Percentiles rank a stretch among this genome's conserved stretches.
phyloP scores from a whole-genome alignment of 192 early-diverging fungal genomes.

The Thamnidium elegans region DNA sequence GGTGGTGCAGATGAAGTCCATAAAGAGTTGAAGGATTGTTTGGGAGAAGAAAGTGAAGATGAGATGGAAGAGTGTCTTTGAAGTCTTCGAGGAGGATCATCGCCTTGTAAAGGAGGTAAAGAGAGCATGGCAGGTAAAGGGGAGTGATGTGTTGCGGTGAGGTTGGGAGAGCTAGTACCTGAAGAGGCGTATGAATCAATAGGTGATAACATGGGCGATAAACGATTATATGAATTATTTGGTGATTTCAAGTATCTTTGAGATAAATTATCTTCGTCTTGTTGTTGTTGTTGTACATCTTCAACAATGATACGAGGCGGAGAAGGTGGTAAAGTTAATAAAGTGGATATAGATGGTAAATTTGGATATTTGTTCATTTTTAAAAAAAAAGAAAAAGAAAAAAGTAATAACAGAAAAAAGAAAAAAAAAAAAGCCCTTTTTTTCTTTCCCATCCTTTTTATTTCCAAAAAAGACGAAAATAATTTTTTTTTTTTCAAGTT shows the following conservation, averaged over 20 bases:
- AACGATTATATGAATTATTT: not conserved
- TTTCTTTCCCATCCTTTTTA: not conserved
- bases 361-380: conserved; percentile 8
- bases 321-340: conserved; percentile 1
- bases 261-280: no score
- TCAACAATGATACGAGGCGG: conserved; percentile 5
- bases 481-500: not conserved
- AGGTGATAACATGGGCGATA: conserved; percentile 20
- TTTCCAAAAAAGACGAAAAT: conserved; percentile 11
- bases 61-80: conserved; percentile 11
- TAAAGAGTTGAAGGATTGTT: conserved; percentile 5
- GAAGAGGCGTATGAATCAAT: conserved; percentile 7
- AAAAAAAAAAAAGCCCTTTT: not conserved
- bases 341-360: conserved; percentile 14
- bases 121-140: conserved; percentile 2
- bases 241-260: not conserved
- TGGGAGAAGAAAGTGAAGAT: conserved; percentile 6
- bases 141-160: not conserved
- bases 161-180: not conserved
- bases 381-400: conserved; percentile 9
- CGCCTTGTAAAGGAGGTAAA: conserved; percentile 27
- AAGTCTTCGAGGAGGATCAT: conserved; percentile 28
- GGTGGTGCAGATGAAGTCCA: not conserved
- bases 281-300: not conserved
- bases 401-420: not conserved